Percentiles rank a stretch among this genome's conserved stretches.
Conservation (phyloP, 2,329 filamentous ascomycete genomes). For the Alternaria metachromatica region DNA sequence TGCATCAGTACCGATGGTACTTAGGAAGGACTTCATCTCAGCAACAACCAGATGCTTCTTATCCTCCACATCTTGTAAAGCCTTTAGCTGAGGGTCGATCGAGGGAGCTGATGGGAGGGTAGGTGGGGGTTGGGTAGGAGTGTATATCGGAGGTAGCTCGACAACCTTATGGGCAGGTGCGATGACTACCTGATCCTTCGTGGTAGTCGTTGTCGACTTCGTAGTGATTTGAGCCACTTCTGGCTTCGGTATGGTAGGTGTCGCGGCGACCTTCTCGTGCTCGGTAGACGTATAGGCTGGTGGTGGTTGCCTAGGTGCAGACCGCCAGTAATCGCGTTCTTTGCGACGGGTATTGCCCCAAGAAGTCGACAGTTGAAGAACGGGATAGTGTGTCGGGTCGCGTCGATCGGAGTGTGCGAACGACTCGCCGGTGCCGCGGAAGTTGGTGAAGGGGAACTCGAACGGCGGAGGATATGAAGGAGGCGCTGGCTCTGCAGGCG, state of each 20-base stretch:
- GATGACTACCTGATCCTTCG: neutral
- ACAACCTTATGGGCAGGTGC: neutral
- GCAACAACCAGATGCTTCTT: neutral
- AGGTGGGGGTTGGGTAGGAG: neutral
- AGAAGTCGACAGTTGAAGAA: neutral
- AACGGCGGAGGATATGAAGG: neutral
- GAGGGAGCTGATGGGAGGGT: neutral
- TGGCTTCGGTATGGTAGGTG: neutral
- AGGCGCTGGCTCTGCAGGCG: neutral
- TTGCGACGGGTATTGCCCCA: neutral
- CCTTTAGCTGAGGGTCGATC: neutral
- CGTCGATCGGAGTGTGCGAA: neutral
- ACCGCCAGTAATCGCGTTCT: neutral
- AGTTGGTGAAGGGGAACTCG: neutral
- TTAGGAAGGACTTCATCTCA: neutral
- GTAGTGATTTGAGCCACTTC: neutral
- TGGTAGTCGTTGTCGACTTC: neutral
- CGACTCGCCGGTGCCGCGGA: constrained; percentile 8
- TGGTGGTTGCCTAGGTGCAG: neutral
- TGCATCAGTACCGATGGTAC: neutral
- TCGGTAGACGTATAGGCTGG: neutral
- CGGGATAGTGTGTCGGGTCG: neutral
- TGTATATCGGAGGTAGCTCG: neutral
- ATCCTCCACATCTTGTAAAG: neutral
- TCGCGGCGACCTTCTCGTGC: neutral